phyloP scores from a whole-genome alignment of 768 basidiomycete genomes.

The Xerocomus spinulosus region DNA sequence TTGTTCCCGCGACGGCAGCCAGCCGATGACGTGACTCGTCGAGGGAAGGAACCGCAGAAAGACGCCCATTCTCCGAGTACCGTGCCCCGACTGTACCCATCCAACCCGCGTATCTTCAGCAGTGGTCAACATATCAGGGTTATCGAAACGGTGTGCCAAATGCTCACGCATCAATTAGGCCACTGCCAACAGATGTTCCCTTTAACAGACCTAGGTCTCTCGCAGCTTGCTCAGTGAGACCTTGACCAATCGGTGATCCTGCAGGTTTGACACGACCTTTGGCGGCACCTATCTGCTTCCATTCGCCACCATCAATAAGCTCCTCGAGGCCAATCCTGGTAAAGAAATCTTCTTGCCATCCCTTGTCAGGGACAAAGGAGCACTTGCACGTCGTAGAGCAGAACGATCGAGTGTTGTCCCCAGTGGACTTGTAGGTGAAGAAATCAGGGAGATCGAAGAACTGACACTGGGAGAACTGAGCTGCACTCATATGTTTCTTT shows the following conservation, averaged over 20 bases:
- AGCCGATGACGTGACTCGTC: conserved; percentile 77
- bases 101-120: conserved; percentile 85
- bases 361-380: conserved; percentile 79
- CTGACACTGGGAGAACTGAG: conserved; percentile 69
- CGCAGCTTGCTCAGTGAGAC: conserved; percentile 75
- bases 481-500: conserved; percentile 76
- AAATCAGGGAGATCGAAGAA: conserved; percentile 95
- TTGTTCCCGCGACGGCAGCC: conserved; percentile 93
- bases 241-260: conserved; percentile 77
- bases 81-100: conserved; percentile 89
- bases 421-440: conserved; percentile 89
- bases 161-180: conserved; percentile 87
- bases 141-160: background rate
- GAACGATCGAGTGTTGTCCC: conserved; percentile 64
- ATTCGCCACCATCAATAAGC: conserved; percentile 58
- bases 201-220: conserved; percentile 77
- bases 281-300: conserved; percentile 68
- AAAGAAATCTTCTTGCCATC: conserved; percentile 92
- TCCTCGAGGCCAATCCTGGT: conserved; percentile 73
- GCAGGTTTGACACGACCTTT: conserved; percentile 70
- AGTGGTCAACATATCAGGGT: background rate
- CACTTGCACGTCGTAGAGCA: conserved; percentile 98
- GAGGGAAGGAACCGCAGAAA: conserved; percentile 57
- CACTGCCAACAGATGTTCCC: conserved; percentile 92
- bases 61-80: conserved; percentile 47